phyloP scores from a whole-genome alignment of 1,139 yeast genomes.

The Suhomyces terraborum region DNA sequence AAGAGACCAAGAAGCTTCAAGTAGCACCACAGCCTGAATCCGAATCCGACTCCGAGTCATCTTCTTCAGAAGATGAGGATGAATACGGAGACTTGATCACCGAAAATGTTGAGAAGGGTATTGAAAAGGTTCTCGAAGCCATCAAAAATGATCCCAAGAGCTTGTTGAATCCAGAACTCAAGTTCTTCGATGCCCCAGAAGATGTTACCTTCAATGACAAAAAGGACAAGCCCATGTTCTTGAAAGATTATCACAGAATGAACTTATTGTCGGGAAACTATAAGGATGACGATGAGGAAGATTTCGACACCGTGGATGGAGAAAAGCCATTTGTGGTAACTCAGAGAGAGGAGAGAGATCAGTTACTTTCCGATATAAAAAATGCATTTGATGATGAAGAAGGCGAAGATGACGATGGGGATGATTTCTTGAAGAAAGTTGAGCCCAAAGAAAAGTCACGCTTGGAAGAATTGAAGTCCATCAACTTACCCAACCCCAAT shows the following conservation, averaged over 20 bases:
- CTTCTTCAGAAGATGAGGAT: conserved; percentile 78
- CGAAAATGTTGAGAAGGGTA: conserved; percentile 80
- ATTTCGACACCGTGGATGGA: conserved; percentile 51
- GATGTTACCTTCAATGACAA: conserved; percentile 28
- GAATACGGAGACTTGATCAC: conserved; percentile 88
- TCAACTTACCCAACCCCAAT: conserved; percentile 66
- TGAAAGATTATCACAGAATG: conserved; percentile 91
- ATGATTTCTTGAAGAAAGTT: conserved; percentile 61
- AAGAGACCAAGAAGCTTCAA: conserved; percentile 11
- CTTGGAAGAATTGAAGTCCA: conserved; percentile 23
- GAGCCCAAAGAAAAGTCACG: conserved; percentile 24
- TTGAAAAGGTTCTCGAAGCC: conserved; percentile 69
- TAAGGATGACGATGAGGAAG: conserved; percentile 54
- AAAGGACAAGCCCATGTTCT: conserved; percentile 75
- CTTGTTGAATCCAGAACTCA: conserved; percentile 64
- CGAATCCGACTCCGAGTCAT: conserved; percentile 27
- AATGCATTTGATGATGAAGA: conserved; percentile 57
- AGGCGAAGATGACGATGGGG: conserved; percentile 39
- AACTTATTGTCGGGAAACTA: conserved; percentile 66
- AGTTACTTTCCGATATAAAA: conserved; percentile 73
- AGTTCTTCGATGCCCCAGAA: conserved; percentile 70
- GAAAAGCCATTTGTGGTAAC: conserved; percentile 72
- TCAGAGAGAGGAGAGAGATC: conserved; percentile 72
- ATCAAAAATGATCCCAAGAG: conserved; percentile 65
- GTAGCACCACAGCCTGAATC: conserved; percentile 12